A percentile compares a stretch with the other conserved stretches of the same genome.
These are phyloP conservation scores for Starmerella sirachaensis DNA, from an alignment of 805 yeast species.

Conservation along the genomic window DNA sequence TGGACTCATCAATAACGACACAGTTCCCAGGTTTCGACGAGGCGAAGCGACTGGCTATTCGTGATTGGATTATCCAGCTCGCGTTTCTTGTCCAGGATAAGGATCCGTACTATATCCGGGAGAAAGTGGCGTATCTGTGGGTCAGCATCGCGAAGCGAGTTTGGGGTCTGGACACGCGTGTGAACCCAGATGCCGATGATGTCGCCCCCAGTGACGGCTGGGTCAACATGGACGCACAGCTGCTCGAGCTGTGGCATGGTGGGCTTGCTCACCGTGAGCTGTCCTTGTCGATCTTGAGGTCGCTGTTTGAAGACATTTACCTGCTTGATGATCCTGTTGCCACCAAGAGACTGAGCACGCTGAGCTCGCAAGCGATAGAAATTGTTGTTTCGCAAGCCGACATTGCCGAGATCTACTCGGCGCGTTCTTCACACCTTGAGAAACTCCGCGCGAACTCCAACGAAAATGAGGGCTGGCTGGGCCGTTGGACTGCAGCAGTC, in stretches of 20 bases:
- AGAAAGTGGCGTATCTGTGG: constrained; percentile 83
- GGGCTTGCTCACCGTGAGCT: constrained; percentile 36
- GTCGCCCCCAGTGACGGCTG: constrained; percentile 44
- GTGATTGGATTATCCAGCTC: constrained; percentile 77
- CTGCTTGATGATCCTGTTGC: constrained; percentile 87
- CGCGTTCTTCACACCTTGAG: constrained; percentile 45
- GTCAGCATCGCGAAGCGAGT: constrained; percentile 77
- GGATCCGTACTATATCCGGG: constrained; percentile 85
- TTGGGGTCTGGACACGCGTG: constrained; percentile 54
- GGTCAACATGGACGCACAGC: constrained; percentile 73
- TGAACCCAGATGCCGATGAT: constrained; percentile 19
- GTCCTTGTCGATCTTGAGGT: constrained; percentile 64
- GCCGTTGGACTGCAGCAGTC: constrained; percentile 44
- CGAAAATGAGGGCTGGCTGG: constrained; percentile 75
- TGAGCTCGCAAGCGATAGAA: constrained; percentile 74
- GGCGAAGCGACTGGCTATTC: constrained; percentile 51
- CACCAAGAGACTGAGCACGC: constrained; percentile 58
- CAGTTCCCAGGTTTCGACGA: constrained; percentile 44
- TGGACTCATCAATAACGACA: constrained; percentile 57
- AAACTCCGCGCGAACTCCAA: constrained; percentile 41
- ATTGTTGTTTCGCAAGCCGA: constrained; percentile 61
- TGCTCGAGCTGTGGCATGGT: constrained; percentile 68
- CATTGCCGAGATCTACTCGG: constrained; percentile 50
- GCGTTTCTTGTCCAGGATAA: constrained; percentile 43
- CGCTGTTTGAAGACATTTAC: constrained; percentile 86